Percentiles rank a stretch among this genome's conserved stretches.
These are phyloP conservation scores for Cystobasidium ongulense DNA, from an alignment of 768 basidiomycete genomes.

Conservation along the genomic window DNA sequence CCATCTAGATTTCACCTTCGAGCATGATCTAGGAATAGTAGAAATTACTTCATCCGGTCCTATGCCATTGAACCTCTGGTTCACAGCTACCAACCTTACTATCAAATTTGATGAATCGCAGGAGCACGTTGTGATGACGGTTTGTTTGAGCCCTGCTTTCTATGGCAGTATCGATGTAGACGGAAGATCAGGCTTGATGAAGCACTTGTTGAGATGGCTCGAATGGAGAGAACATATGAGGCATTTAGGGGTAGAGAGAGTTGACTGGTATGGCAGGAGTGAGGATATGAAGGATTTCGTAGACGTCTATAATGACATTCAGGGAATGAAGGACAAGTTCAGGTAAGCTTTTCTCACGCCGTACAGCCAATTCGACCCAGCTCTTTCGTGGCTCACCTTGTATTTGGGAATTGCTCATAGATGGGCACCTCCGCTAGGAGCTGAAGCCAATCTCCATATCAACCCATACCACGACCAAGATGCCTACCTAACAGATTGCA, in stretches of 20 bases:
- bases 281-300: conserved; percentile 1
- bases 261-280: conserved; percentile 10
- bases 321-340: conserved; percentile 16
- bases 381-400: too few species aligned
- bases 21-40: conserved; percentile 4
- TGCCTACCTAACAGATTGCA: conserved; percentile 13
- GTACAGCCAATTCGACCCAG: too few species aligned
- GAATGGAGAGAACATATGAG: conserved; percentile 30
- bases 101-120: background rate
- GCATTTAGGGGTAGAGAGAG: conserved; percentile 6
- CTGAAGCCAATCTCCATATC: background rate
- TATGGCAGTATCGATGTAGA: background rate
- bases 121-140: conserved; percentile 8
- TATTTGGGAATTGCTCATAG: background rate
- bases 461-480: conserved; percentile 31
- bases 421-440: conserved; percentile 24
- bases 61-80: background rate
- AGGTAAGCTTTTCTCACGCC: too few species aligned
- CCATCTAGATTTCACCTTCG: conserved; percentile 24
- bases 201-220: conserved; percentile 11
- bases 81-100: background rate
- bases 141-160: conserved; percentile 23
- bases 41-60: conserved; percentile 11
- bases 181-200: background rate
- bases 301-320: conserved; percentile 5